Evolutionary conservation across 2,329 filamentous ascomycete genomes (phyloP), one percentile per base, ranked within the genome.

Genomic region (Clonostachys sp.): DNA sequence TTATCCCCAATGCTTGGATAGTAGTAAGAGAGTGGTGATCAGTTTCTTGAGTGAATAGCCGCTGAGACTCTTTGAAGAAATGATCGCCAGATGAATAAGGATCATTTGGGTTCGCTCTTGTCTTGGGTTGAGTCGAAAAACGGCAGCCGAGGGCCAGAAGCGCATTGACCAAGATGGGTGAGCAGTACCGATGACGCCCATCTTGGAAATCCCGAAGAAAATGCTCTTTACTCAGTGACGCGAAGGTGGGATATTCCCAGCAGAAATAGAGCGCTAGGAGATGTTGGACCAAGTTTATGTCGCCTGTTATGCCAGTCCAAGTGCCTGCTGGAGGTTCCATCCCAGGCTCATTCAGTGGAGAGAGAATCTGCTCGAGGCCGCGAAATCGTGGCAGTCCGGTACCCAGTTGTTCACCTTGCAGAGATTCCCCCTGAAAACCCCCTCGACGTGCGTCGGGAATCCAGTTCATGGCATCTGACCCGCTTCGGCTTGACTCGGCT

Each of bases 161-260:
- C 5, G 82, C 81, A 50, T 87, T 87, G 45, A 86, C 78, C 4
- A 87, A 65, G 16, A 87, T 77, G 1, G 83, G 65, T 2, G 83
- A 88, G 66, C 85, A 89, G 62, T 83, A 87, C 34, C 84, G 78
- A 42, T 74, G 71, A 16, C 77, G 70, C 2, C 82, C 83, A 10
- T 74, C 71, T 36, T 72, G 66, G 57, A 87, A 87, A 61, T 89
- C 85, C 45, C 74, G 73, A 49, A 86, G 68, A 55, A 89, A 89
- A 57, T 85, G 80, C 55, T 87, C 83, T 58, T 86, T 84, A 57
- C 83, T 87, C 41, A 90, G 75, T 3, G 86, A 81, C 5, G 84
- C 81, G 63, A 88, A 89, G 12, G 85, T 89, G 4, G 86, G 84
- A 60, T 90, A 88, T 53, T 86, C 81, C 79, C 86, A 89, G 67